A percentile compares a stretch with the other conserved stretches of the same genome.
These are phyloP conservation scores for Chaetomiaceae sp. DNA, from an alignment of 2,329 filamentous ascomycete species.

Conservation along the genomic window DNA sequence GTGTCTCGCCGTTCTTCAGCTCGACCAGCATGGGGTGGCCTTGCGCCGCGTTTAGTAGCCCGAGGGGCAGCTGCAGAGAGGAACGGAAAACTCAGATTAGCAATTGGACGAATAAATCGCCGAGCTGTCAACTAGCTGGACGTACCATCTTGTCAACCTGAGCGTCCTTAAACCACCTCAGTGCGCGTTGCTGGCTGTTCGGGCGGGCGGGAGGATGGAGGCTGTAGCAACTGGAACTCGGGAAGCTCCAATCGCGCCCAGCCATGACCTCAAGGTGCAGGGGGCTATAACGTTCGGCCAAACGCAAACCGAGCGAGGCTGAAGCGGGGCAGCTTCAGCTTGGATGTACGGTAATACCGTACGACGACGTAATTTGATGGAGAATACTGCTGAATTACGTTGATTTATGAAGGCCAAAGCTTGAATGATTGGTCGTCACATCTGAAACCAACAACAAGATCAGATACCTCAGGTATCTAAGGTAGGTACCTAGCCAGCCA, in stretches of 20 bases:
- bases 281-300: no score
- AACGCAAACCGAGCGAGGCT: not conserved
- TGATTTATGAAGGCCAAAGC: no score
- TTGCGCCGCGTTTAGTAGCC: conserved; percentile 89
- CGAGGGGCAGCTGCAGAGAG: conserved; percentile 55
- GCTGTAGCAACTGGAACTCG: not conserved
- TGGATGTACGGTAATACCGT: no score
- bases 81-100: not conserved
- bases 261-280: conserved; percentile 9
- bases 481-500: not conserved
- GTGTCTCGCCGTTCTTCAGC: conserved; percentile 93
- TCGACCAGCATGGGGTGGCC: conserved; percentile 97
- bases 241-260: no score
- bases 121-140: not conserved
- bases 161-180: conserved; percentile 1
- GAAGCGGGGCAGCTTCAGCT: not conserved
- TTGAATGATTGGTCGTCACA: no score
- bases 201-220: conserved; percentile 1
- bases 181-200: not conserved
- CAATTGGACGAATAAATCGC: not conserved
- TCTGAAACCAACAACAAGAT: no score
- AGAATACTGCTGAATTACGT: no score
- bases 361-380: not conserved
- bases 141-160: conserved; percentile 6
- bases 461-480: not conserved